Evolutionary conservation across 495 filamentous ascomycete genomes (phyloP).

Genomic region (Aspergillus bertholletiae): DNA sequence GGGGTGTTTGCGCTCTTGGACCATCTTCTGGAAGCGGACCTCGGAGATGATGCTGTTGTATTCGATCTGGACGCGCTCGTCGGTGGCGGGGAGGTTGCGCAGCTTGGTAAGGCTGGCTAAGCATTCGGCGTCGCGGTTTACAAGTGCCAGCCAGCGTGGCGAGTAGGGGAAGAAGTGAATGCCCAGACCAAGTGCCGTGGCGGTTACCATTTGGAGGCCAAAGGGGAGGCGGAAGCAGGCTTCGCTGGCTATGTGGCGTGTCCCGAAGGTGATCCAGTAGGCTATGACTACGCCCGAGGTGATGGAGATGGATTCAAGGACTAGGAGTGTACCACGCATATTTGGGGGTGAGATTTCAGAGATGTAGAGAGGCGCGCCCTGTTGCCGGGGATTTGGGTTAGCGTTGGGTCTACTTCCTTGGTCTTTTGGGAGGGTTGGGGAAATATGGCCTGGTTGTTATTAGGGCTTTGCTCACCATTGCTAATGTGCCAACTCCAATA

Average conservation of each 20-base stretch:
- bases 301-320: slow-evolving; percentile 64
- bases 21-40: slow-evolving; percentile 15
- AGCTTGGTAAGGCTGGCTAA: slow-evolving; percentile 45
- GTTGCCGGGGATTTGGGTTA: no score
- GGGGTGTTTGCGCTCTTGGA: slow-evolving; percentile 6
- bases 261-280: slow-evolving; percentile 65
- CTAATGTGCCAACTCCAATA: slow-evolving; percentile 29
- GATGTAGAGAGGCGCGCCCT: slow-evolving; percentile 57
- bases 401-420: no score
- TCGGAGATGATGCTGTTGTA: slow-evolving; percentile 20
- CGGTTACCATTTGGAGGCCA: slow-evolving; percentile 63
- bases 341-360: slow-evolving; percentile 61
- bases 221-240: slow-evolving; percentile 63
- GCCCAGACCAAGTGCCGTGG: slow-evolving; percentile 51
- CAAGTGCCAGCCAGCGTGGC: slow-evolving; percentile 64
- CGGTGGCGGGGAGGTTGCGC: slow-evolving; percentile 13
- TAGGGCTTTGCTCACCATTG: slow-evolving; percentile 14
- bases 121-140: slow-evolving; percentile 60
- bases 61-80: slow-evolving; percentile 18
- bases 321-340: slow-evolving; percentile 63
- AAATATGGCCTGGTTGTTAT: not conserved
- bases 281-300: slow-evolving; percentile 68
- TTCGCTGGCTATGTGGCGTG: slow-evolving; percentile 40
- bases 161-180: slow-evolving; percentile 63
- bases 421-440: not conserved